phyloP scores from a whole-genome alignment of 495 filamentous ascomycete genomes.

The Aspergillus sclerotioniger region DNA sequence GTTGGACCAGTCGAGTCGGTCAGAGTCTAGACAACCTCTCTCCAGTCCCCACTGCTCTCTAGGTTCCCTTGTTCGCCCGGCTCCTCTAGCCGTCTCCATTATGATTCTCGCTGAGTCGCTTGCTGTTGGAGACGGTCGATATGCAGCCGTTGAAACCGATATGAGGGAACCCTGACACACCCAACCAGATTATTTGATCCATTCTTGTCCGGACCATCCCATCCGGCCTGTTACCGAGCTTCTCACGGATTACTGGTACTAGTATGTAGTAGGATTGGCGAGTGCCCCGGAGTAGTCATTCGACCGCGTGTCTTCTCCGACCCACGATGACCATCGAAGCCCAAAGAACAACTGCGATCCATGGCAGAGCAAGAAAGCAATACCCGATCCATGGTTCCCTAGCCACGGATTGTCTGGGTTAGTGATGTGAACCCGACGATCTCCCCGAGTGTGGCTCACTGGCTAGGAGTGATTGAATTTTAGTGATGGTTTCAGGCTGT shows the following conservation, averaged over 20 bases:
- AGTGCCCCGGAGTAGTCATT: constrained; percentile 1
- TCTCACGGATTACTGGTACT: neutral
- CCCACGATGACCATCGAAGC: constrained; percentile 4
- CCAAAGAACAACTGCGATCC: constrained; percentile 6
- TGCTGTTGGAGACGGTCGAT: constrained; percentile 4
- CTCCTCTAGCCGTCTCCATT: neutral
- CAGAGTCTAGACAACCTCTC: constrained; percentile 26
- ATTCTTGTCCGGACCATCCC: neutral
- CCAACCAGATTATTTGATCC: constrained; percentile 1
- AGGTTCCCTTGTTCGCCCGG: neutral
- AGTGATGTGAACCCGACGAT: constrained; percentile 2
- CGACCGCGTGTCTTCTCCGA: constrained; percentile 2
- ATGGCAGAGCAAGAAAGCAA: constrained; percentile 12
- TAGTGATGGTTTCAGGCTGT: neutral
- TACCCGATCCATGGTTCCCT: constrained; percentile 17
- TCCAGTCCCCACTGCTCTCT: neutral
- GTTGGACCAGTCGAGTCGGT: constrained; percentile 28
- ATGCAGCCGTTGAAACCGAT: constrained; percentile 14
- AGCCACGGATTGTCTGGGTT: constrained; percentile 2
- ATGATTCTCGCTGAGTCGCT: neutral
- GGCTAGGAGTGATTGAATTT: too few relatives aligned
- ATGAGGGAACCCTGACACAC: constrained; percentile 1
- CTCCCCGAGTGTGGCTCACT: neutral
- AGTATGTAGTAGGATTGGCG: too few relatives aligned
- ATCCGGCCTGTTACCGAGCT: neutral